These are phyloP conservation scores for Panaeolus cyanescens DNA, from an alignment of 768 basidiomycete species.

Conservation along the genomic window DNA sequence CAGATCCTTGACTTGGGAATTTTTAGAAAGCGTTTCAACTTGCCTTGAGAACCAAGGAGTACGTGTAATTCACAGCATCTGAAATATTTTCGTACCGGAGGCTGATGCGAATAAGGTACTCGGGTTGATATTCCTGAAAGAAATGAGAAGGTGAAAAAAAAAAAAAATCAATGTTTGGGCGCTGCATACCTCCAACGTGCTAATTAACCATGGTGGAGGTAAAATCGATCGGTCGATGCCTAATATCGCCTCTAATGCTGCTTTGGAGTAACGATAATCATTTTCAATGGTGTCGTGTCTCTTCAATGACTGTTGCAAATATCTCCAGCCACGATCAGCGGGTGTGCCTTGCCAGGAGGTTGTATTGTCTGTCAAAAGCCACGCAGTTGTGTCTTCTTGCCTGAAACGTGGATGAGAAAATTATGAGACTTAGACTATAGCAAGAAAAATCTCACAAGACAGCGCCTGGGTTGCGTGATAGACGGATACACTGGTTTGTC, in stretches of 20 bases:
- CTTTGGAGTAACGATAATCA: conserved; percentile 76
- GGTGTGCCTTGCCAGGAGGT: conserved; percentile 83
- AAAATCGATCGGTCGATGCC: conserved; percentile 58
- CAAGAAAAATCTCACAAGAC: conserved; percentile 48
- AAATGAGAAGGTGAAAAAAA: conserved; percentile 5
- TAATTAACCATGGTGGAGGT: conserved; percentile 85
- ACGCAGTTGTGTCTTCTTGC: conserved; percentile 71
- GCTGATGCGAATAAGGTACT: conserved; percentile 79
- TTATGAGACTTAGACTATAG: neutral
- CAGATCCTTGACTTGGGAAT: conserved; percentile 8
- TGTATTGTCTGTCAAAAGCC: conserved; percentile 82
- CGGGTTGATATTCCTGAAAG: conserved; percentile 68
- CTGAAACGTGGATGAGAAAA: conserved; percentile 37
- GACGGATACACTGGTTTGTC: conserved; percentile 75
- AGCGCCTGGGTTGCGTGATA: conserved; percentile 64
- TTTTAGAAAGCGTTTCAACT: conserved; percentile 9
- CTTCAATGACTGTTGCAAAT: conserved; percentile 78
- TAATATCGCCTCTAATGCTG: conserved; percentile 76
- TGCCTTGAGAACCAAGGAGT: conserved; percentile 76
- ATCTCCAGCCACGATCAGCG: conserved; percentile 84
- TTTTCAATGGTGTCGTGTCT: conserved; percentile 74
- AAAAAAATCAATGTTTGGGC: conserved; percentile 5
- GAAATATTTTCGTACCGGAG: conserved; percentile 80
- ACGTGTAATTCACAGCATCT: conserved; percentile 73
- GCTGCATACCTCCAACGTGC: conserved; percentile 63